These are phyloP conservation scores for Trichomonas gallinae DNA, from an alignment of 208 protist genomes.

Conservation along the genomic window DNA sequence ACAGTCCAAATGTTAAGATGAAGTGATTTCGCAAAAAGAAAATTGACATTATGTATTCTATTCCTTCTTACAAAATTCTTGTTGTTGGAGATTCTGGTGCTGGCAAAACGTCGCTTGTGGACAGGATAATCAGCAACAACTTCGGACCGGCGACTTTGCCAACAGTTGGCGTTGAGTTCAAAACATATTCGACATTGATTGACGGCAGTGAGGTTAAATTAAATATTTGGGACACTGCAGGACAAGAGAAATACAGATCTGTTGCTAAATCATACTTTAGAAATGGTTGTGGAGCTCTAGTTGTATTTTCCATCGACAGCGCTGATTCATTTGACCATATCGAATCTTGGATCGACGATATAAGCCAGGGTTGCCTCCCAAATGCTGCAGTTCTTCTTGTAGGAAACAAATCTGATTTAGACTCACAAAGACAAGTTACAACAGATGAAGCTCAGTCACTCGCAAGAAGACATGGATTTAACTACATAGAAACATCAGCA, in stretches of 20 bases:
- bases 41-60: neutral
- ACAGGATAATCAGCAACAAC: neutral
- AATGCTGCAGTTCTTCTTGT: neutral
- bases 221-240: neutral
- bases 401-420: conserved; percentile 5
- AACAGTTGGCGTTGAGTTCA: neutral
- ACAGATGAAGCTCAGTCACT: neutral
- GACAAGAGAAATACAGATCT: neutral
- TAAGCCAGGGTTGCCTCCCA: neutral
- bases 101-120: neutral
- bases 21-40: too few relatives aligned
- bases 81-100: neutral
- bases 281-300: neutral
- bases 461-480: neutral
- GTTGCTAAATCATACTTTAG: neutral
- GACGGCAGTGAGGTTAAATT: neutral
- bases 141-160: neutral
- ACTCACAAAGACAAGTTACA: neutral
- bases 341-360: neutral
- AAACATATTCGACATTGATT: neutral
- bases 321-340: neutral
- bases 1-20: too few relatives aligned
- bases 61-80: neutral
- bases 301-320: neutral
- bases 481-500: neutral